phyloP scores from a whole-genome alignment of 2,329 filamentous ascomycete genomes.

The Knufia fluminis region DNA sequence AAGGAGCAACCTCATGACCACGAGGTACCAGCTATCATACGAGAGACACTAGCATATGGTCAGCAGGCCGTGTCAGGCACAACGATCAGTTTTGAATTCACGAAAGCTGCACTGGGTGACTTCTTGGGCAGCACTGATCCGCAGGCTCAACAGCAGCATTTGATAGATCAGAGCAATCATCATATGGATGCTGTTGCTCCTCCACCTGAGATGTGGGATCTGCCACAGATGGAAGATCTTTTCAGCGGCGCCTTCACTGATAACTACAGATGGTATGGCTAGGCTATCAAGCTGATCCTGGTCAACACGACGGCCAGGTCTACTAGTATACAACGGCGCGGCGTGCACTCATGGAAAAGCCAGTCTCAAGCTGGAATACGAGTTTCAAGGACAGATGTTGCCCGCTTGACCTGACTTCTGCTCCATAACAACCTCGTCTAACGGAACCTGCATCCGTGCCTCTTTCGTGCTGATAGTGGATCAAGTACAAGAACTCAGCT shows the following conservation, averaged over 20 bases:
- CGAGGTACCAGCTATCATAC: conserved; percentile 1
- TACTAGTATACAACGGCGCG: no score
- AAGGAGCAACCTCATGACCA: conserved; percentile 8
- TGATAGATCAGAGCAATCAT: background rate
- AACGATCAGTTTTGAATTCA: conserved; percentile 9
- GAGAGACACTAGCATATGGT: conserved; percentile 6
- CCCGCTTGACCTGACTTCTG: no score
- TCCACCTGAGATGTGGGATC: conserved; percentile 5
- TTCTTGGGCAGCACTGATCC: conserved; percentile 6
- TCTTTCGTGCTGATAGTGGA: no score
- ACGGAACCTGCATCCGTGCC: no score
- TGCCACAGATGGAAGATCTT: conserved; percentile 9
- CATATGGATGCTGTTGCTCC: background rate
- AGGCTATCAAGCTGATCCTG: no score
- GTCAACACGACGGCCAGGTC: no score
- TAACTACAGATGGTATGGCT: conserved; percentile 9
- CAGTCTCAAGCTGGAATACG: no score
- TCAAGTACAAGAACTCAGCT: no score
- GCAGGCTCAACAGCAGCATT: conserved; percentile 4
- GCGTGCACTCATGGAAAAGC: no score
- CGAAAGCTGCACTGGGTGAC: conserved; percentile 6
- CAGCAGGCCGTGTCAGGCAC: conserved; percentile 10
- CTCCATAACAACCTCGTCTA: no score
- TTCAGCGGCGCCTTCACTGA: conserved; percentile 9
- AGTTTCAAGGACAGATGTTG: no score